Evolutionary conservation across 2,329 filamentous ascomycete species (phyloP).

Genomic region (Neobulgaria alba): DNA sequence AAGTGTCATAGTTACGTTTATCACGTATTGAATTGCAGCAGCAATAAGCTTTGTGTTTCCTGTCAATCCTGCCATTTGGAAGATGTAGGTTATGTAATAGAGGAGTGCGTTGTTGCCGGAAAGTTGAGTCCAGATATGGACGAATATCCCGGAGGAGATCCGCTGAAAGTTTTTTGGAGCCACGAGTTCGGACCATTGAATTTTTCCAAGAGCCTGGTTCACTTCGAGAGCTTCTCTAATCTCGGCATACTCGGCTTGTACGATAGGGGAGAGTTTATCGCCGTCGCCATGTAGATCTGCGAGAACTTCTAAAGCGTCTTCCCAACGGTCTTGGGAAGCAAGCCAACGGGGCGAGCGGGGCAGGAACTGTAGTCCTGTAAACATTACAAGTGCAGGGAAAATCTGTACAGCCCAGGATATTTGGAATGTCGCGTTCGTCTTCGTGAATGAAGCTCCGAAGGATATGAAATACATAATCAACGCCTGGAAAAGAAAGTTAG

Average conservation of each 20-base stretch:
- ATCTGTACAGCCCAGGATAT: not conserved
- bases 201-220: not conserved
- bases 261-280: not conserved
- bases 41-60: not conserved
- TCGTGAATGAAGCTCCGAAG: not conserved
- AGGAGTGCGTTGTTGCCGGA: not conserved
- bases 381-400: not conserved
- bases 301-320: not conserved
- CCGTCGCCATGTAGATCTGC: not conserved
- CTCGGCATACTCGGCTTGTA: not conserved
- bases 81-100: not conserved
- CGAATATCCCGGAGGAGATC: not conserved
- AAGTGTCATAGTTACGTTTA: not conserved
- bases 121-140: not conserved
- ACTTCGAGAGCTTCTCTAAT: not conserved
- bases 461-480: not conserved
- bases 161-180: not conserved
- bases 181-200: not conserved
- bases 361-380: not conserved
- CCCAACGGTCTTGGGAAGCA: not conserved
- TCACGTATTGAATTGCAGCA: not conserved
- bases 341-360: not conserved
- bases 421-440: not conserved
- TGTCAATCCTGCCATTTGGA: not conserved
- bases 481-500: not conserved